Evolutionary conservation across 2,329 filamentous ascomycete genomes (phyloP).

Genomic region (Teratosphaeria gauchensis): DNA sequence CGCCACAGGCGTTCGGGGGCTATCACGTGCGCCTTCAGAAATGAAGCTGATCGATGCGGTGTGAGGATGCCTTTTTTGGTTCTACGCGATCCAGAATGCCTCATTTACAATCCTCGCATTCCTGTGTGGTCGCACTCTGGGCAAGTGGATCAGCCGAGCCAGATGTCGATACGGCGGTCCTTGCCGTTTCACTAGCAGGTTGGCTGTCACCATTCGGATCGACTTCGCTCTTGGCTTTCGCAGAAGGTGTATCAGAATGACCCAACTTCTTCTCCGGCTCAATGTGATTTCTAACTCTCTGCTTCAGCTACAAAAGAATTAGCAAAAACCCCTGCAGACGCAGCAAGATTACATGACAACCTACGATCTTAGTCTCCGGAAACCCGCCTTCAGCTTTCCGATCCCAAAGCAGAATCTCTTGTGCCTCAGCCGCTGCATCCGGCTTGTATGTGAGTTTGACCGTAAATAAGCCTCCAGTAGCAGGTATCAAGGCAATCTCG

Average conservation of each 20-base stretch:
- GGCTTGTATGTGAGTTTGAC: conserved; percentile 50
- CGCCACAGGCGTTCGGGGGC: too few relatives aligned
- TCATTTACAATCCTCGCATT: conserved; percentile 14
- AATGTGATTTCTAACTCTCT: conserved; percentile 70
- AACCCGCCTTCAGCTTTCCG: conserved; percentile 80
- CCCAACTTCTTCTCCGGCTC: conserved; percentile 70
- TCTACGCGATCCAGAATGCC: neutral
- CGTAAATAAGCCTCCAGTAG: conserved; percentile 73
- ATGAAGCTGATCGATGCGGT: too few relatives aligned
- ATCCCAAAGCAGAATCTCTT: conserved; percentile 68
- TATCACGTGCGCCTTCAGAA: too few relatives aligned
- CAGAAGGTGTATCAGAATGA: conserved; percentile 45
- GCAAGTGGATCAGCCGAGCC: neutral
- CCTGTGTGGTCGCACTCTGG: neutral
- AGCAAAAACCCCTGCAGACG: neutral
- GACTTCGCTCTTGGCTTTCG: conserved; percentile 7
- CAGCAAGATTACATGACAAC: neutral
- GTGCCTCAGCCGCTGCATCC: conserved; percentile 6
- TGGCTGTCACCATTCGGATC: neutral
- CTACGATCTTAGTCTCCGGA: conserved; percentile 70
- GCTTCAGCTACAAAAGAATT: conserved; percentile 53
- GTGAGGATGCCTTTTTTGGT: too few relatives aligned
- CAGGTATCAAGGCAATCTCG: conserved; percentile 78
- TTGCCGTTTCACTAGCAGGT: neutral
- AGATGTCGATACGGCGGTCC: neutral